phyloP scores from a whole-genome alignment of 441 rosid genomes.

The Aquilaria agallochum region DNA sequence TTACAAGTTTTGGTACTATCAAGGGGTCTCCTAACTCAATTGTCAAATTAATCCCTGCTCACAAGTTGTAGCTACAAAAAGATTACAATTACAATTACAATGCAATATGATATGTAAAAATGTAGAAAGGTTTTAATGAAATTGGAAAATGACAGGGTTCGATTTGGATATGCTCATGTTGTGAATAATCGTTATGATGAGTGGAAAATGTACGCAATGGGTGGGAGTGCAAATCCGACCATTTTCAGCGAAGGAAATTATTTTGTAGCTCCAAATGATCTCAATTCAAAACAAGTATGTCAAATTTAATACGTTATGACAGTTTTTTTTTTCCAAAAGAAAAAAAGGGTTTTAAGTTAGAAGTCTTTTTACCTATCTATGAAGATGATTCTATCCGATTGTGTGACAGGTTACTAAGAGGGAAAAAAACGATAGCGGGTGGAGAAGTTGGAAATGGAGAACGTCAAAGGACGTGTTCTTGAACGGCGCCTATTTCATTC shows the following conservation, averaged over 20 bases:
- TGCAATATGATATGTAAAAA: too few species aligned
- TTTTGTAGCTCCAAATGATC: slow-evolving; percentile 39
- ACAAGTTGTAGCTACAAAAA: too few species aligned
- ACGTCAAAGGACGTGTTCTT: slow-evolving; percentile 48
- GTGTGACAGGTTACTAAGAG: slow-evolving; percentile 52
- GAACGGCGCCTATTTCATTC: slow-evolving; percentile 63
- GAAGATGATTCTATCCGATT: neutral
- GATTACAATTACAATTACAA: too few species aligned
- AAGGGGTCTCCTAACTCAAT: too few species aligned
- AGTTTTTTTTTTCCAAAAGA: too few species aligned
- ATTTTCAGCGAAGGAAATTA: slow-evolving; percentile 71
- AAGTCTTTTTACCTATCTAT: neutral
- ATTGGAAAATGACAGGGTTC: slow-evolving; percentile 28
- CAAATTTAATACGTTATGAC: neutral
- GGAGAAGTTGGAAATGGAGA: slow-evolving; percentile 58
- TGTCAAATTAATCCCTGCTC: too few species aligned
- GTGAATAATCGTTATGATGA: slow-evolving; percentile 62
- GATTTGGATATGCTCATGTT: slow-evolving; percentile 58
- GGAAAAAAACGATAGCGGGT: slow-evolving; percentile 23
- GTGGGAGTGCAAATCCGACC: slow-evolving; percentile 68
- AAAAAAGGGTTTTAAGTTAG: too few species aligned
- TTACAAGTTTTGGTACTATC: too few species aligned
- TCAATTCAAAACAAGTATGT: slow-evolving; percentile 23
- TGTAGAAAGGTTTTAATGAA: too few species aligned
- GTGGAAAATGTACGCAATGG: slow-evolving; percentile 67